Conservation (phyloP, 1,284 basidiomycete genomes). For the Hymenochaete sp. region DNA sequence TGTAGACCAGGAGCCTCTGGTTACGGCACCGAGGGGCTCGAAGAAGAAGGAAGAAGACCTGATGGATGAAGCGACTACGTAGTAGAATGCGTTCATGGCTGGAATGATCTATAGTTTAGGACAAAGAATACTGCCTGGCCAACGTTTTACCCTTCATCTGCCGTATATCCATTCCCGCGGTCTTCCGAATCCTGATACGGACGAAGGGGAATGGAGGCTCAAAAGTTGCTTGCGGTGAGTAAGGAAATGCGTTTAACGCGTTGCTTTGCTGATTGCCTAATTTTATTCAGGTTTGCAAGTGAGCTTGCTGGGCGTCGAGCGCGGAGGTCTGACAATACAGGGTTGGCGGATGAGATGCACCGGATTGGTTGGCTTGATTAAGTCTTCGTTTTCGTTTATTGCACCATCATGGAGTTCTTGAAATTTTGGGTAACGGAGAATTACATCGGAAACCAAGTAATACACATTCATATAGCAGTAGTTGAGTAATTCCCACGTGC, state of each 20-base stretch:
- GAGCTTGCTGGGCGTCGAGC: constrained; percentile 68
- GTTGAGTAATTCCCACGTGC: too few relatives aligned
- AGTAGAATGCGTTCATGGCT: constrained; percentile 70
- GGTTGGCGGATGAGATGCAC: constrained; percentile 63
- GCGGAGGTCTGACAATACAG: constrained; percentile 47
- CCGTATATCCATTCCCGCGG: too few relatives aligned
- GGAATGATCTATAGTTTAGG: constrained; percentile 74
- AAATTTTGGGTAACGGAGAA: too few relatives aligned
- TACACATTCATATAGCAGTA: too few relatives aligned
- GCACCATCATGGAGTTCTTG: too few relatives aligned
- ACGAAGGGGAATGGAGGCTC: constrained; percentile 52
- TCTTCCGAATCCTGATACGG: constrained; percentile 45
- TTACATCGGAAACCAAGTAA: too few relatives aligned
- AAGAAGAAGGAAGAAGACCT: constrained; percentile 24
- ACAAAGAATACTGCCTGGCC: constrained; percentile 54
- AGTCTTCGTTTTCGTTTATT: too few relatives aligned
- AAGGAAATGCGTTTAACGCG: constrained; percentile 36
- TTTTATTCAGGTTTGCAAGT: constrained; percentile 57
- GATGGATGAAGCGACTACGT: constrained; percentile 61
- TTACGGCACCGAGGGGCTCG: constrained; percentile 34
- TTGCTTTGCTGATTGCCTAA: constrained; percentile 66
- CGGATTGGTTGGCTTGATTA: constrained; percentile 61
- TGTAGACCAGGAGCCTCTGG: constrained; percentile 37
- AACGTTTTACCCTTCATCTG: constrained; percentile 57
- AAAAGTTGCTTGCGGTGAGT: constrained; percentile 66